Conservation (phyloP, 164 flowering plant genomes). For the Warburgia ugandensis region DNA sequence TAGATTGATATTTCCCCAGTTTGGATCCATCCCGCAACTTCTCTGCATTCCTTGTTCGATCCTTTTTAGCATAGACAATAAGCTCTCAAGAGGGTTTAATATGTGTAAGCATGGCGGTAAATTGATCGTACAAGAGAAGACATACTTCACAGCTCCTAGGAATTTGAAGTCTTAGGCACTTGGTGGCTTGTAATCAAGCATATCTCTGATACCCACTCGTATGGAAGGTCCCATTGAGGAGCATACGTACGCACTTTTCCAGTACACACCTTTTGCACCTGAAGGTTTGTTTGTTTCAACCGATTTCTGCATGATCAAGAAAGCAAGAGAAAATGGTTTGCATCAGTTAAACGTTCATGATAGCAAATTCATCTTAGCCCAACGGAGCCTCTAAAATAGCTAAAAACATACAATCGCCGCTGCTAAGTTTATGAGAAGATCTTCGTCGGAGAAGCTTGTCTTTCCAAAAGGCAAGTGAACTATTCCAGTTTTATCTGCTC, state of each 20-base stretch:
- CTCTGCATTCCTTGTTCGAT: no score
- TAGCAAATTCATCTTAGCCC: not conserved
- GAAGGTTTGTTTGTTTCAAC: slow-evolving; percentile 80
- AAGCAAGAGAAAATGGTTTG: not conserved
- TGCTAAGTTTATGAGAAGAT: slow-evolving; percentile 65
- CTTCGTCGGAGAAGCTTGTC: slow-evolving; percentile 76
- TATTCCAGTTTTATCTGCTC: slow-evolving; percentile 96
- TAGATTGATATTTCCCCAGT: no score
- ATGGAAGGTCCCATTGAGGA: slow-evolving; percentile 98
- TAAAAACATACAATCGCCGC: slow-evolving; percentile 59
- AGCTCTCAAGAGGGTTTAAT: no score
- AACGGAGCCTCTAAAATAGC: not conserved
- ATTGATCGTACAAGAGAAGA: no score
- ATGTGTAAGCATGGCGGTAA: no score
- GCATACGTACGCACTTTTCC: slow-evolving; percentile 89
- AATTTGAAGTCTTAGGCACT: slow-evolving; percentile 13
- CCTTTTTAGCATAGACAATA: no score
- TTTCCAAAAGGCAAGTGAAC: slow-evolving; percentile 97
- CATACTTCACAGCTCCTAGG: no score
- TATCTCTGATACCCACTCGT: slow-evolving; percentile 63
- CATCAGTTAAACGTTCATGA: no score
- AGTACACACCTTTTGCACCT: slow-evolving; percentile 90
- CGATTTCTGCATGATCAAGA: slow-evolving; percentile 55
- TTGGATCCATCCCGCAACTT: no score
- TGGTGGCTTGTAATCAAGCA: slow-evolving; percentile 73